A percentile compares a stretch with the other conserved stretches of the same genome.
Evolutionary conservation across 495 filamentous ascomycete species (phyloP).

Genomic region (Glarea lozoyensis): DNA sequence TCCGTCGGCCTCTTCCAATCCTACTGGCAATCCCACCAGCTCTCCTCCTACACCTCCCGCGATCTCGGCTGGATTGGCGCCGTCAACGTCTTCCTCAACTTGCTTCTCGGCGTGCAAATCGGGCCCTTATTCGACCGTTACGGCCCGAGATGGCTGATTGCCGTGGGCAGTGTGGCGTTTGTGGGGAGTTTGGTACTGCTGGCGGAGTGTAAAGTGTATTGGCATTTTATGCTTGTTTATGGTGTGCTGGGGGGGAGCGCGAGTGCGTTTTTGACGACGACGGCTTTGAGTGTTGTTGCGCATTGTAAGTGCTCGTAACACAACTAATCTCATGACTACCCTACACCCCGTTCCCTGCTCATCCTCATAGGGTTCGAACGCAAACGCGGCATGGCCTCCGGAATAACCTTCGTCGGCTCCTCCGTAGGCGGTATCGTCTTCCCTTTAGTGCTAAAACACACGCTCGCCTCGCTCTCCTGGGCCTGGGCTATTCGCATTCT

Average conservation of each 20-base stretch:
- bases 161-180: conserved; percentile 8
- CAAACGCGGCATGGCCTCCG: conserved; percentile 52
- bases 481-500: conserved; percentile 49
- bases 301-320: too few species aligned
- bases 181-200: conserved; percentile 9
- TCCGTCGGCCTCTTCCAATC: conserved; percentile 55
- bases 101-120: conserved; percentile 56
- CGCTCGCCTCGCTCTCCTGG: conserved; percentile 45
- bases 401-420: conserved; percentile 51
- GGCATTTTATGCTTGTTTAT: conserved; percentile 58
- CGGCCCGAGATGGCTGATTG: conserved; percentile 11
- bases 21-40: conserved; percentile 51
- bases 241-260: conserved; percentile 46
- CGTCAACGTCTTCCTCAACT: conserved; percentile 51
- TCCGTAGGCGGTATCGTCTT: conserved; percentile 54
- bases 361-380: conserved; percentile 55
- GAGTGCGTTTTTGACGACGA: conserved; percentile 49
- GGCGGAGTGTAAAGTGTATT: conserved; percentile 42
- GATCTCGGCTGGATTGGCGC: conserved; percentile 60
- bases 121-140: conserved; percentile 60
- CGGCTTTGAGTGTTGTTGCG: conserved; percentile 48
- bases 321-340: too few species aligned
- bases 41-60: conserved; percentile 40
- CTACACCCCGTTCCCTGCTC: too few species aligned
- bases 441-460: conserved; percentile 42